phyloP scores from a whole-genome alignment of 2,329 filamentous ascomycete species.

The Penicillium sp. region DNA sequence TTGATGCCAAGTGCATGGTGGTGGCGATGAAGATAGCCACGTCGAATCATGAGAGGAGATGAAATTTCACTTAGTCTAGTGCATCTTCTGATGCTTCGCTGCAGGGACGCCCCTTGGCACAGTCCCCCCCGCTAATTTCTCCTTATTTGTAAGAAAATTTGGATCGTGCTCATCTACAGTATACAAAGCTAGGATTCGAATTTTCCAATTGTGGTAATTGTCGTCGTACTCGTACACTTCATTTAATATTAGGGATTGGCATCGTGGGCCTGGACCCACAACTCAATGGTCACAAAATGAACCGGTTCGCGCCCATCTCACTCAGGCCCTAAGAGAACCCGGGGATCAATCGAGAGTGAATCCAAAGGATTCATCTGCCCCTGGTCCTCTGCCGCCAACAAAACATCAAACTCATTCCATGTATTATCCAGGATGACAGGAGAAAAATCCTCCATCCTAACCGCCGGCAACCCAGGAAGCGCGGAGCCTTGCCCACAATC shows the following conservation, averaged over 20 bases:
- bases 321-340: conserved; percentile 6
- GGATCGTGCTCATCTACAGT: background rate
- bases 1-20: conserved; percentile 10
- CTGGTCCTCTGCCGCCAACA: conserved; percentile 31
- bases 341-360: conserved; percentile 16
- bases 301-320: conserved; percentile 3
- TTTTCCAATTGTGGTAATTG: background rate
- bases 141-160: too few relatives aligned
- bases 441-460: background rate
- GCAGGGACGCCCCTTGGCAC: background rate
- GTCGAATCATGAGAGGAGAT: background rate
- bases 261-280: background rate
- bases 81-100: background rate
- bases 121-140: background rate
- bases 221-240: background rate
- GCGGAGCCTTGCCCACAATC: conserved; percentile 16
- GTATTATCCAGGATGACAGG: conserved; percentile 4
- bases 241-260: background rate
- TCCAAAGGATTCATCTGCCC: conserved; percentile 12
- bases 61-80: background rate
- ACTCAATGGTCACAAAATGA: background rate
- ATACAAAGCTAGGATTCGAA: background rate
- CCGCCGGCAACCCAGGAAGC: conserved; percentile 11
- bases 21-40: conserved; percentile 13
- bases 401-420: conserved; percentile 42